phyloP scores from a whole-genome alignment of 352 stramenopile species.

The Pythium periplocum region DNA sequence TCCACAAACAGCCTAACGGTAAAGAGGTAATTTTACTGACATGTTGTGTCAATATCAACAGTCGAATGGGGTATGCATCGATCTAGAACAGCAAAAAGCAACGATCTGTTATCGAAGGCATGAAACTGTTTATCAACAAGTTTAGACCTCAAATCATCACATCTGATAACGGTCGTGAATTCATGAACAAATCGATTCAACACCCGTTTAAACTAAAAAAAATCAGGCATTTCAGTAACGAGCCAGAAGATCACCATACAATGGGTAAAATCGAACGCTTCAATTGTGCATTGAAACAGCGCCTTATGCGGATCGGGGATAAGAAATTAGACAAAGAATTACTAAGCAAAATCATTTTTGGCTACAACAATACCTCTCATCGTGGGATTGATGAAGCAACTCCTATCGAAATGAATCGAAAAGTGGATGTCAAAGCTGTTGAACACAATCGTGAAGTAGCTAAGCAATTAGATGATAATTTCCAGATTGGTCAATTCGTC shows the following conservation, averaged over 20 bases:
- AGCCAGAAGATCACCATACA: constrained; percentile 26
- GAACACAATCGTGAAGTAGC: constrained; percentile 17
- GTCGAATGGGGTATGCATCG: constrained; percentile 29
- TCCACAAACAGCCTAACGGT: neutral
- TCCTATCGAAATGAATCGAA: constrained; percentile 21
- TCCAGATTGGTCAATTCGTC: constrained; percentile 1
- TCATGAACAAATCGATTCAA: constrained; percentile 25
- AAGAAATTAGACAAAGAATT: constrained; percentile 9
- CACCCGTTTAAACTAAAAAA: constrained; percentile 18
- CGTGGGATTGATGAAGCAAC: constrained; percentile 13
- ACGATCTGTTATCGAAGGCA: constrained; percentile 18
- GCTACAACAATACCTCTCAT: constrained; percentile 34
- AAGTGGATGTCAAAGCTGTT: constrained; percentile 14
- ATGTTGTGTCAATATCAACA: constrained; percentile 33
- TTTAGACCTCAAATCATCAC: constrained; percentile 26
- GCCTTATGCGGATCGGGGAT: constrained; percentile 21
- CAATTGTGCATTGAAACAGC: constrained; percentile 29
- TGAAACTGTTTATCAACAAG: constrained; percentile 18
- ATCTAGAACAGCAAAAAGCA: constrained; percentile 26
- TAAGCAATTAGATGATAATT: neutral
- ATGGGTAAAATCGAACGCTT: constrained; percentile 44
- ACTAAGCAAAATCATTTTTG: constrained; percentile 22
- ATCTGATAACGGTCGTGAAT: constrained; percentile 31
- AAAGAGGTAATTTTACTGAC: constrained; percentile 16
- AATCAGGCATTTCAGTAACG: constrained; percentile 38